Base-by-base conservation (phyloP, 768 basidiomycete genomes). In the Mycena galericulata region DNA sequence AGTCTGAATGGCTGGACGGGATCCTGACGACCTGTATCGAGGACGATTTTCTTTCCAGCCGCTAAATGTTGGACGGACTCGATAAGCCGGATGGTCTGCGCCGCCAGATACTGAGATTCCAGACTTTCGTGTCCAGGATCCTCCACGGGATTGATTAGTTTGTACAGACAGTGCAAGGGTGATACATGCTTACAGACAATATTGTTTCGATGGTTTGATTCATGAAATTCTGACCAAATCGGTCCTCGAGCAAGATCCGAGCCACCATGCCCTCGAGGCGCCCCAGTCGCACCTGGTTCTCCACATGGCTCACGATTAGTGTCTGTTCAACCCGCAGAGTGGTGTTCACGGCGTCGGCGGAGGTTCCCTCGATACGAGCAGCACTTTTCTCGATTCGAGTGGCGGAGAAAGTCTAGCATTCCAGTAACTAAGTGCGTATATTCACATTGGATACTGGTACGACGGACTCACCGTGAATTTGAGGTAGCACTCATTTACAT, bases 341-440 rank as follows among this genome's bases (percentile, higher is more conserved):
- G 20, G 57, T 51, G 27, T 58, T 26, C 30, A 7, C n/a, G n/a
- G 30, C 30, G 11, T 50, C 61, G 9, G 14, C 36, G 22, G 51
- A 32, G 4, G n/a, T 34, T 4, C 30, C 34, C 50, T 45, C 50
- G 26, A 14, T 36, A 36, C 8, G 34, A 36, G 34, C 8, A 36
- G 34, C 34, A 36, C 14, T 6, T 36, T 14, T 36, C 38, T 69
- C 68, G 12, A 66, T 51, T 1, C 69, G 65, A 45, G 51, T 60
- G 29, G 59, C 30, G 1, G 69, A 60, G 47, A 70, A 66, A 30
- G 59, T 43, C 69, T 70, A n/a, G n/a, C n/a, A n/a, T n/a, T n/a
- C n/a, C n/a, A n/a, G n/a, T n/a, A n/a, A n/a, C n/a, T n/a, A n/a
- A n/a, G n/a, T n/a, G n/a, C n/a, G n/a, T 36, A 36, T 36, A 36